Evolutionary conservation across 2,329 filamentous ascomycete species (phyloP), one percentile per base, ranked within the genome.

Genomic region (Xylariaceae sp.): DNA sequence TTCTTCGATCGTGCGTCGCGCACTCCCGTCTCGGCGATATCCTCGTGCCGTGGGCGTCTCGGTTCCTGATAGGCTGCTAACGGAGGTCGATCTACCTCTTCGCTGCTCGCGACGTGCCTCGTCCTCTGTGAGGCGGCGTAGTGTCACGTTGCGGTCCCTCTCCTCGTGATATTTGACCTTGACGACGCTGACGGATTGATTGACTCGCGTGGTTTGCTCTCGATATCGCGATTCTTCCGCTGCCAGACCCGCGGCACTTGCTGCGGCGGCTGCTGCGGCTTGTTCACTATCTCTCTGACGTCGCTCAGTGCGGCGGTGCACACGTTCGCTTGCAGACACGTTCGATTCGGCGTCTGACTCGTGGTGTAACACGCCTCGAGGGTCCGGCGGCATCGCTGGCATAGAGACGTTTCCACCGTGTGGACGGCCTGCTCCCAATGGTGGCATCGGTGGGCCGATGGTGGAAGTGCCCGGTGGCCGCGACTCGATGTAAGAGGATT

Each of bases 131-230:
- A 87, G 73, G 42, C 82, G 77, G 44, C 84, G 79, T 48, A 88
- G 73, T 11, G 84, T 88, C 58, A 88, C 79, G 63, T 85, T 85
- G 62, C 81, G 76, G 60, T 84, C 80, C 37, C 78, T 78, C 66
- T 87, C 83, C 64, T 85, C 81, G 63, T 85, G 80, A 51, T 86
- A 76, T 67, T 81, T 82, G 58, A 87, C 74, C 69, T 83, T 85
- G 59, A 87, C 79, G 57, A 87, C 80, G 67, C 81, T 83, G 37
- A 84, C 77, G 2, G 81, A 76, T 37, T 78, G 75, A 66, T 78
- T 79, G 4, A 75, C 75, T 55, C 74, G 74, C 17, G 17, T 18
- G 56, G 75, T 76, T 23, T 73, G 73, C 37, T 76, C 72, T 51
- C 76, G 71, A 37, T 71, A 67, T 54, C 72, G 62, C 30, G 80